Base-by-base conservation (phyloP, 805 yeast species). In the Starmerella ratchasimensis region DNA sequence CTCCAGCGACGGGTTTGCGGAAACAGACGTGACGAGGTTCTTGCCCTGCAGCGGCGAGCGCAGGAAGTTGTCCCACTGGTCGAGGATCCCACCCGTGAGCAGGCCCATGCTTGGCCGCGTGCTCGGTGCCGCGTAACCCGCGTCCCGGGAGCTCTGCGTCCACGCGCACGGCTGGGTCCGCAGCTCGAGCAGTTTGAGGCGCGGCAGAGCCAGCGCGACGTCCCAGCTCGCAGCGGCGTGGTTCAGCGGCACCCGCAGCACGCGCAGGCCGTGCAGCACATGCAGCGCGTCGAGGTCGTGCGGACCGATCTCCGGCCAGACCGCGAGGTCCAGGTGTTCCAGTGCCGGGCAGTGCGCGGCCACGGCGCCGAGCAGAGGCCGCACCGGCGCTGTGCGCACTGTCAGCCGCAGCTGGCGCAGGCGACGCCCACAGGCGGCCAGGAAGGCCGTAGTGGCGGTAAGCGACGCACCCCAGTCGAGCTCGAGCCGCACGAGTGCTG, bases 381-480 rank as follows among this genome's bases (percentile, higher is more conserved):
- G n/a, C 9, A 32, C 31, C n/a, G 48, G 45, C n/a, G 23, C 17
- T 15, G 29, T 30, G 14, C 39, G 28, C 26, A 48, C 19, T 14
- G 33, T 33, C n/a, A 48, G 26, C 15, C 34, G n/a, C 23, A 48
- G 41, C 21, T 38, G 6, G 23, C 33, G 39, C 19, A 38, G 34
- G 3, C 30, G 16, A 17, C 17, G 15, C 29, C 46, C 43, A 25
- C 45, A 38, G 10, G 11, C 5, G 15, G 20, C 13, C 6, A 46
- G 35, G 22, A 42, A 45, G 19, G 11, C 19, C 5, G 26, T 20
- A n/a, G 31, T 16, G 4, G 34, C 28, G 16, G 20, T 3, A 5
- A 17, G 27, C 16, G 52, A 36, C 10, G 48, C 36, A 4, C 23
- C 14, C 51, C 50, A 47, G 33, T 45, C 42, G n/a, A 49, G 34